These are phyloP conservation scores for Rosa rugosa DNA, from an alignment of 306 rosid species.

Conservation along the genomic window DNA sequence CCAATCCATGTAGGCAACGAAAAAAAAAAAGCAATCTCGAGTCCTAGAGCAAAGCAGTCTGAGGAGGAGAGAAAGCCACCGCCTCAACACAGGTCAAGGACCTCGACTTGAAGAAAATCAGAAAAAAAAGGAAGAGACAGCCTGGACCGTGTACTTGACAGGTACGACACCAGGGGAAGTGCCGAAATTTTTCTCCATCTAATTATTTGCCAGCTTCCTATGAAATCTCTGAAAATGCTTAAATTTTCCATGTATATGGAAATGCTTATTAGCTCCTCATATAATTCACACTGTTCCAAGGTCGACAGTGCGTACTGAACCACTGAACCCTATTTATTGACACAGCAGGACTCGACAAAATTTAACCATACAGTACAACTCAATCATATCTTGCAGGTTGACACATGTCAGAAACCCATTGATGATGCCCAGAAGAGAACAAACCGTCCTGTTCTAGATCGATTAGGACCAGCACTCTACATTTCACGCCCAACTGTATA, in stretches of 20 bases:
- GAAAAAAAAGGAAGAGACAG: too few relatives aligned
- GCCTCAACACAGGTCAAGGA: too few relatives aligned
- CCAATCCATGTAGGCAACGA: too few relatives aligned
- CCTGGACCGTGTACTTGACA: too few relatives aligned
- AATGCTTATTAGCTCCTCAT: background rate
- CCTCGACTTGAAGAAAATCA: too few relatives aligned
- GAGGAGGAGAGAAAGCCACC: too few relatives aligned
- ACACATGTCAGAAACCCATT: conserved; percentile 20
- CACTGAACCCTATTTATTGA: background rate
- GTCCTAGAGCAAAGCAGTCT: too few relatives aligned
- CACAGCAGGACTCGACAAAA: background rate
- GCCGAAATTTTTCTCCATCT: too few relatives aligned
- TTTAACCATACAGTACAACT: background rate
- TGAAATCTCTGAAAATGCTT: background rate
- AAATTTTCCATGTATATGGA: background rate
- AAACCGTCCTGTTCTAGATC: background rate
- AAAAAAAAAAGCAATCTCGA: too few relatives aligned
- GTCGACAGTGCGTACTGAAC: background rate
- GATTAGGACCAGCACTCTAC: background rate
- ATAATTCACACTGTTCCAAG: background rate
- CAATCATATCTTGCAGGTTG: conserved; percentile 8
- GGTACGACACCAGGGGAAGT: too few relatives aligned
- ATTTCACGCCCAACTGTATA: background rate
- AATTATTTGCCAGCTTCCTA: background rate
- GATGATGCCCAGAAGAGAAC: conserved; percentile 7